Evolutionary conservation across 2,329 filamentous ascomycete genomes (phyloP).

Genomic region (Fusarium camptoceras): DNA sequence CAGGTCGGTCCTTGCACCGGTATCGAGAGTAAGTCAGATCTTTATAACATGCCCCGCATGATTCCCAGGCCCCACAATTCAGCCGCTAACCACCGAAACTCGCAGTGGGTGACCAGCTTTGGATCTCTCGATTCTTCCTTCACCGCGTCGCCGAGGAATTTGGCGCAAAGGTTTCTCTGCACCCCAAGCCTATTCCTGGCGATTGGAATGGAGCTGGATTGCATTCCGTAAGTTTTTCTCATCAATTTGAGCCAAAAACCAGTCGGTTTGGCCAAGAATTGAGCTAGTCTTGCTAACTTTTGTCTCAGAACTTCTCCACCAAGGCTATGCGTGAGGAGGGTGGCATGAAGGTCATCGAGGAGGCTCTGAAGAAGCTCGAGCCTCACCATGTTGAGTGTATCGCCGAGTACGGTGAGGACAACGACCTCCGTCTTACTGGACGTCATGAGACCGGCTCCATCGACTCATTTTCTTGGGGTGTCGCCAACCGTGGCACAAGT

Average conservation of each 20-base stretch:
- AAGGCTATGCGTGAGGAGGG: constrained; percentile 89
- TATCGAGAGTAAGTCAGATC: constrained; percentile 75
- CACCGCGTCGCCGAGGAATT: constrained; percentile 95
- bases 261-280: background rate
- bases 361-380: constrained; percentile 84
- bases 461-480: constrained; percentile 88
- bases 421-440: constrained; percentile 93
- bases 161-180: constrained; percentile 92
- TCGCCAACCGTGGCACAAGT: constrained; percentile 94
- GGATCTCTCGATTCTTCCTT: constrained; percentile 85
- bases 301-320: constrained; percentile 84
- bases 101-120: constrained; percentile 92
- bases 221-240: constrained; percentile 59
- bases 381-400: constrained; percentile 85
- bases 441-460: constrained; percentile 94
- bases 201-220: constrained; percentile 96
- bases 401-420: constrained; percentile 94
- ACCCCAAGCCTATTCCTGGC: constrained; percentile 94
- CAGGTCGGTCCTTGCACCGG: constrained; percentile 92
- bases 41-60: background rate
- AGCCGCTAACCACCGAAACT: constrained; percentile 43
- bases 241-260: background rate
- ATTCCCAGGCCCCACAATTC: background rate
- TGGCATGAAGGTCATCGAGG: constrained; percentile 95
- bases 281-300: background rate